Base-by-base conservation (phyloP, 345 rosid genomes). In the Clarkia xantiana region DNA sequence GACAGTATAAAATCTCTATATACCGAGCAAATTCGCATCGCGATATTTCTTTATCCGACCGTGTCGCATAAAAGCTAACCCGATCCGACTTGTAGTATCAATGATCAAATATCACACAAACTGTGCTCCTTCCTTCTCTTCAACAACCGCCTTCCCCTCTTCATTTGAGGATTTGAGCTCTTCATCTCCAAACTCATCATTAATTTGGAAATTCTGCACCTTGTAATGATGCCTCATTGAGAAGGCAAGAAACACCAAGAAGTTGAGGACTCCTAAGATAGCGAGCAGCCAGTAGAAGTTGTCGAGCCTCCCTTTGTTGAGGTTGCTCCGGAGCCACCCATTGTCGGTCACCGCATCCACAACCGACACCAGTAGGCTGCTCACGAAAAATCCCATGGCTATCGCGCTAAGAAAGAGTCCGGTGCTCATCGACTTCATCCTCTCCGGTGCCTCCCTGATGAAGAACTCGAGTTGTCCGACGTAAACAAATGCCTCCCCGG, bases 351-450 rank as follows among this genome's bases (percentile, higher is more conserved):
- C 62, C 53, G 57, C 63, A 64, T 77, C 91, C 5, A 86, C 86
- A 18, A 80, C 19, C 3, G 86, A 72, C 59, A 90, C 97, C 18
- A 90, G 47, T 59, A 83, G 65, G 45, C 94, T 85, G 65, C 94
- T 90, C 3, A 79, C 73, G 42, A 77, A 90, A 78, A 85, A 85
- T 22, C 95, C 97, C 94, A 85, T 74, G 3, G 97, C 85, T 15
- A 85, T 72, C 29, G 84, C 75, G 49, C 86, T 80, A 3, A 90
- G 67, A 51, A 90, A 86, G 11, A 90, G 71, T 18, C 97, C 94
- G 0, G 97, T 90, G 77, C 97, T 90, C 91, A 80, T 82, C 4
- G 97, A 80, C 60, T 90, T 90, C 95, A 90, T 85, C 58, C 86
- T 71, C 50, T 77, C 91, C 0, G 94, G 95, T 36, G 94, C 90